Conservation (phyloP, 805 yeast species). For the Metschnikowia santaceciliae region DNA sequence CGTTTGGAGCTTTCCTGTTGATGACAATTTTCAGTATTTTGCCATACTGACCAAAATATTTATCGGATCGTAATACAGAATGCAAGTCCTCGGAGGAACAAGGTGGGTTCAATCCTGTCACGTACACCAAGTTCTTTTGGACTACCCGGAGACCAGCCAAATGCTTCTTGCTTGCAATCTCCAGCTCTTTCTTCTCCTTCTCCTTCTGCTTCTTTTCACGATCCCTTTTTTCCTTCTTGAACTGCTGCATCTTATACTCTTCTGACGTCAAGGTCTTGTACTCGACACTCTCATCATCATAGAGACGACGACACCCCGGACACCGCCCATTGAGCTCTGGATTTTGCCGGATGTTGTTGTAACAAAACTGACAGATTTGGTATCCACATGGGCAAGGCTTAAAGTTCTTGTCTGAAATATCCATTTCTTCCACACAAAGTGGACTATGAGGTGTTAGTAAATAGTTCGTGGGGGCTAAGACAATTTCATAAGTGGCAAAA, state of each 20-base stretch:
- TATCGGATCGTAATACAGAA: slow-evolving; percentile 76
- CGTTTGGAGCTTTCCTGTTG: slow-evolving; percentile 61
- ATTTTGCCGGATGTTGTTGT: slow-evolving; percentile 91
- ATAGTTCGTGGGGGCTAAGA: not conserved
- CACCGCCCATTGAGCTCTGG: slow-evolving; percentile 95
- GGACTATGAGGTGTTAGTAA: slow-evolving; percentile 51
- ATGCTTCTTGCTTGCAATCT: slow-evolving; percentile 78
- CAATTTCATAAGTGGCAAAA: not conserved
- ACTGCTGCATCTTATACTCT: slow-evolving; percentile 79
- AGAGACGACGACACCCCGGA: slow-evolving; percentile 94
- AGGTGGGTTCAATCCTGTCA: slow-evolving; percentile 89
- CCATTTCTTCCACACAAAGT: slow-evolving; percentile 96
- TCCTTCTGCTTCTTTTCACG: slow-evolving; percentile 80
- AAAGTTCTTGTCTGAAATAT: slow-evolving; percentile 90
- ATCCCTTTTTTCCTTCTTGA: slow-evolving; percentile 75
- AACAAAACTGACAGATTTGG: slow-evolving; percentile 97
- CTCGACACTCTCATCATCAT: slow-evolving; percentile 90
- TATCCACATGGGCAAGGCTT: slow-evolving; percentile 99
- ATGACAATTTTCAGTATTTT: slow-evolving; percentile 91
- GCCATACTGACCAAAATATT: slow-evolving; percentile 98
- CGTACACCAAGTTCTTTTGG: slow-evolving; percentile 94
- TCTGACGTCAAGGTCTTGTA: slow-evolving; percentile 80
- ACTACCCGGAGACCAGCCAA: slow-evolving; percentile 97
- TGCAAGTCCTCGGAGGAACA: slow-evolving; percentile 81
- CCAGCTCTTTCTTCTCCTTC: slow-evolving; percentile 88